Base-by-base conservation (phyloP, 768 basidiomycete genomes). In the Scleroderma citrinum region DNA sequence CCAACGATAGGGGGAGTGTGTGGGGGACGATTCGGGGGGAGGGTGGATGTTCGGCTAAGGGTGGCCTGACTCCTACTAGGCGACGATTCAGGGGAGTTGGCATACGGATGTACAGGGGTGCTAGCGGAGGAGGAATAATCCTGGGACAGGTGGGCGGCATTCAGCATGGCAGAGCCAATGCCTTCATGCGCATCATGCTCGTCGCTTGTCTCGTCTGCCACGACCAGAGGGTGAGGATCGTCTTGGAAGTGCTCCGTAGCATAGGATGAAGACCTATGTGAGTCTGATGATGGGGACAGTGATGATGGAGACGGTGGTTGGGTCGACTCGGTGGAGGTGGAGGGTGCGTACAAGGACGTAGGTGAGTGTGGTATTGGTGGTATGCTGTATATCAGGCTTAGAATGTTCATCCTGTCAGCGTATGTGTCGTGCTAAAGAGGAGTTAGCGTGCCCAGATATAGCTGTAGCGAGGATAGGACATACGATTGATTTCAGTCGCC, bases 401-500 rank as follows among this genome's bases (percentile, higher is more conserved):
- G 77, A 61, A 94, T 92, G 60, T 88, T 87, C 86, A 95, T 92
- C 45, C 92, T 81, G 67, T 95, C 90, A 50, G 88, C 90, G 66
- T 95, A 95, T 8, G 92, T 94, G 67, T 95, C 92, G 63, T 94
- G 92, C 92, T 93, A 64, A 16, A 44, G 44, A 40, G 17, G 34
- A 44, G 52, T 58, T 26, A 67, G 63, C 24, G 49, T 38, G 38
- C 39, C 19, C 50, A 51, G 45, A 44, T 37, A 26, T 43, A 47
- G 53, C 51, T 46, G 52, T 29, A 50, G 43, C 26, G 34, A 36
- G 41, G 32, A 63, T 29, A 44, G 35, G n/a, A 76, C 91, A 72
- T 69, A 92, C 92, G 56, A 95, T 95, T 55, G 87, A 87, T 69
- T 87, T 86, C 49, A 95, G 70, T 56, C 92, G 73, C 56, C 82